phyloP scores from a whole-genome alignment of 202 grass and related monocot genomes.

The Setaria italica region DNA sequence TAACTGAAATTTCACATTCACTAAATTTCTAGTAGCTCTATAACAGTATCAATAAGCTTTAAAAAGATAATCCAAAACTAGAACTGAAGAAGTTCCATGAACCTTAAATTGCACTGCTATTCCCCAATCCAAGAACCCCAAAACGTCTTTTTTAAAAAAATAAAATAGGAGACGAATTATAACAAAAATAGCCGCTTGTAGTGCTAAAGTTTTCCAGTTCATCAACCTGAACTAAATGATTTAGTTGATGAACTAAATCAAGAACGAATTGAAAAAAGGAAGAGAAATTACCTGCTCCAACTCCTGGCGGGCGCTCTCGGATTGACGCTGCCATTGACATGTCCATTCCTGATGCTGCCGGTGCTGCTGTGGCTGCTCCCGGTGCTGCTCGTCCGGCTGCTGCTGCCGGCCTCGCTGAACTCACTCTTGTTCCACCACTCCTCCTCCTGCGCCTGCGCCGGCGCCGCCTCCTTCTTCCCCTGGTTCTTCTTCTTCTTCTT shows the following conservation, averaged over 20 bases:
- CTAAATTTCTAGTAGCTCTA: neutral
- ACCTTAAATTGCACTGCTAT: neutral
- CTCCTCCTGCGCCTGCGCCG: neutral
- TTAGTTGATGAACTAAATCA: neutral
- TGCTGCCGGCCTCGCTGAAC: constrained; percentile 64
- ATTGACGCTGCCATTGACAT: neutral
- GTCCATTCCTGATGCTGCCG: constrained; percentile 40
- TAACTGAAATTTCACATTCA: neutral
- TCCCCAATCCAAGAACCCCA: neutral
- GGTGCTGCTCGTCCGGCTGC: constrained; percentile 67
- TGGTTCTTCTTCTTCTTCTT: neutral
- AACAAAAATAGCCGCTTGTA: neutral
- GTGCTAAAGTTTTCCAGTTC: neutral
- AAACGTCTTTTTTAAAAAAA: neutral
- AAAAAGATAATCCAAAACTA: neutral
- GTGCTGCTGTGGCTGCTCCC: constrained; percentile 48
- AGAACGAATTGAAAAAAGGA: neutral
- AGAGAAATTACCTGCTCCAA: constrained; percentile 49
- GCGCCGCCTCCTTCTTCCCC: neutral
- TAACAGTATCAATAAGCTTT: neutral
- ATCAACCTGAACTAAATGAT: neutral
- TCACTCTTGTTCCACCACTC: constrained; percentile 74
- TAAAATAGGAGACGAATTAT: neutral
- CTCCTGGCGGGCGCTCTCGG: constrained; percentile 38
- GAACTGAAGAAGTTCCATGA: neutral